Evolutionary conservation across 1,139 yeast species (phyloP), one percentile per base, ranked within the genome.

Genomic region (Hansenula sp.): DNA sequence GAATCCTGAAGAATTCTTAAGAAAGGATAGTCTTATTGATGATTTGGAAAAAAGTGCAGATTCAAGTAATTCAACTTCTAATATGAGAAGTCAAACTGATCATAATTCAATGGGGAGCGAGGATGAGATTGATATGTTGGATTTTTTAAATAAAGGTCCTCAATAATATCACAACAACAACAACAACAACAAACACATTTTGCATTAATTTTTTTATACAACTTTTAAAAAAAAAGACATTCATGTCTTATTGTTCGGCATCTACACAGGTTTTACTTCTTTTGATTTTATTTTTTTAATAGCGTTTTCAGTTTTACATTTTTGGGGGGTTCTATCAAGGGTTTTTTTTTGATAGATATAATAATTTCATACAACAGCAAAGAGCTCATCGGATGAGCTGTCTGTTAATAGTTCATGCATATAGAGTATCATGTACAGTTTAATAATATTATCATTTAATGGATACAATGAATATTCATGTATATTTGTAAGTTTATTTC

Each of bases 101-200:
- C 34, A 40, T 37, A 37, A 47, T 12, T 25, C 5, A 9, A 16
- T 13, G 15, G 58, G 49, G 18, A 59, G 58, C 1, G 69, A 65
- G 27, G 66, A 59, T 17, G 78, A 71, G 42, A 66, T 75, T 65
- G 81, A 76, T 53, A 67, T 77, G 47, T 41, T 75, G 50, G 80
- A 74, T 47, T 74, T 76, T 48, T 65, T 77, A 42, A 68, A 66
- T 28, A 63, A 61, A 33, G 79, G 77, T 3, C 78, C 79, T 17
- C 51, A 51, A 29, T 29, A 21, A 21, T 9, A 30, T 5, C 3
- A 24, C 12, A n/a, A 43, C 45, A n/a, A 38, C 15, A 31, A 9
- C 9, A 31, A 31, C 21, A 15, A 31, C 21, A 31, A 13, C 25
- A 21, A 21, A 5, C 5, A 21, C 9, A 21, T 21, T 21, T 21